Conservation (phyloP, 768 basidiomycete genomes). For the Floccularia luteovirens region DNA sequence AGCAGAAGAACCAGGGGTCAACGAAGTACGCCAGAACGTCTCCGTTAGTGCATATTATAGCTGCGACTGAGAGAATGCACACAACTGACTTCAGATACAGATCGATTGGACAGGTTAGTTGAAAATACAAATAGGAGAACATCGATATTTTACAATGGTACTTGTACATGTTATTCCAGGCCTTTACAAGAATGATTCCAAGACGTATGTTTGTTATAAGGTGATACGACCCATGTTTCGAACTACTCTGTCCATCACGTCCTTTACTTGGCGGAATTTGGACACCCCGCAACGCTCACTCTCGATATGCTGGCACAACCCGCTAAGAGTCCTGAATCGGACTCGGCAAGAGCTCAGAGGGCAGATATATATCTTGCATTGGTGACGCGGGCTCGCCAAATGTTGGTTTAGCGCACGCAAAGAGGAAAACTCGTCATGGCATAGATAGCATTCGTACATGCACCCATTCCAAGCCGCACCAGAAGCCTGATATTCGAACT, state of each 20-base stretch:
- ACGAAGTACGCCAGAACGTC: no score
- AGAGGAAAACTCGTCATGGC: conserved; percentile 31
- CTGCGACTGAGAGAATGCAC: no score
- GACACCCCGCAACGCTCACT: conserved; percentile 49
- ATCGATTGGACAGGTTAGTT: no score
- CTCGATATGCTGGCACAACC: conserved; percentile 58
- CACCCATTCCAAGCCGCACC: conserved; percentile 33
- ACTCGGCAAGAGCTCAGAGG: conserved; percentile 34
- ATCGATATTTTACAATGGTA: no score
- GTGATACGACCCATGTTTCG: conserved; percentile 11
- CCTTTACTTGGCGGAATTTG: conserved; percentile 34
- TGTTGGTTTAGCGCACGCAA: conserved; percentile 51
- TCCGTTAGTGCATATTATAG: no score
- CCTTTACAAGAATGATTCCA: no score
- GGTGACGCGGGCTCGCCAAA: conserved; percentile 53
- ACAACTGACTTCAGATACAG: no score
- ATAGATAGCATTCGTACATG: conserved; percentile 59
- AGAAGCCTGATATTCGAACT: conserved; percentile 20
- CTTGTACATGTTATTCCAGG: no score
- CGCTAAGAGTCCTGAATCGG: conserved; percentile 46
- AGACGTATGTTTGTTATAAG: no score
- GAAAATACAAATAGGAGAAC: no score
- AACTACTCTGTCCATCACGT: conserved; percentile 27
- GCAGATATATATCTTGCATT: conserved; percentile 46
- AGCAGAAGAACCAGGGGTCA: no score